phyloP scores from a whole-genome alignment of 2,329 filamentous ascomycete genomes.

The Coleophoma crateriformis region DNA sequence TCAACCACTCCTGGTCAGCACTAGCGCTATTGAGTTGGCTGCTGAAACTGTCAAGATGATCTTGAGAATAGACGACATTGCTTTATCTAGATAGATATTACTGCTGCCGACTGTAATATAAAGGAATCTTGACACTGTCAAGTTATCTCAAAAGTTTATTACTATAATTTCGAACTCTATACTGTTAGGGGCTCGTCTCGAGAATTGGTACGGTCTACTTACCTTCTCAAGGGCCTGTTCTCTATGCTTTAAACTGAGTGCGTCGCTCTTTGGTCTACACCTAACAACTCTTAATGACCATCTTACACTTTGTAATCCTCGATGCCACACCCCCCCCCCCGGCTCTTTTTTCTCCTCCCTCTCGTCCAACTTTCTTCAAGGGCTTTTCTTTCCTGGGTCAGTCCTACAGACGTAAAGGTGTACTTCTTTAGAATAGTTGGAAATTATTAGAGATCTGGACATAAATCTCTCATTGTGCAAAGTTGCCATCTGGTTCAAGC shows the following conservation, averaged over 20 bases:
- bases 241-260: not conserved
- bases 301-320: not conserved
- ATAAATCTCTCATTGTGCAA: too few relatives aligned
- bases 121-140: not conserved
- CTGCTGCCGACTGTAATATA: not conserved
- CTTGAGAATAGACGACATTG: constrained; percentile 62
- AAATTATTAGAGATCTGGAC: too few relatives aligned
- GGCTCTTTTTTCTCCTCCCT: too few relatives aligned
- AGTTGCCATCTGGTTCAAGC: too few relatives aligned
- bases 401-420: too few relatives aligned
- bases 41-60: constrained; percentile 74
- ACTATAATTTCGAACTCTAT: not conserved
- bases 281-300: not conserved
- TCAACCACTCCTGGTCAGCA: constrained; percentile 93
- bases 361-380: too few relatives aligned
- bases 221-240: not conserved
- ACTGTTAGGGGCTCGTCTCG: not conserved
- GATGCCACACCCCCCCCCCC: not conserved
- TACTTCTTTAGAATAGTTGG: too few relatives aligned
- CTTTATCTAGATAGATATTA: constrained; percentile 46
- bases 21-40: constrained; percentile 92
- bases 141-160: too few relatives aligned
- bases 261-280: not conserved
- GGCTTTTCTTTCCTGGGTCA: too few relatives aligned
- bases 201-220: not conserved